These are phyloP conservation scores for Lunularia cruciata DNA, from an alignment of 225 moss, liverwort and hornwort genomes.

Conservation along the genomic window DNA sequence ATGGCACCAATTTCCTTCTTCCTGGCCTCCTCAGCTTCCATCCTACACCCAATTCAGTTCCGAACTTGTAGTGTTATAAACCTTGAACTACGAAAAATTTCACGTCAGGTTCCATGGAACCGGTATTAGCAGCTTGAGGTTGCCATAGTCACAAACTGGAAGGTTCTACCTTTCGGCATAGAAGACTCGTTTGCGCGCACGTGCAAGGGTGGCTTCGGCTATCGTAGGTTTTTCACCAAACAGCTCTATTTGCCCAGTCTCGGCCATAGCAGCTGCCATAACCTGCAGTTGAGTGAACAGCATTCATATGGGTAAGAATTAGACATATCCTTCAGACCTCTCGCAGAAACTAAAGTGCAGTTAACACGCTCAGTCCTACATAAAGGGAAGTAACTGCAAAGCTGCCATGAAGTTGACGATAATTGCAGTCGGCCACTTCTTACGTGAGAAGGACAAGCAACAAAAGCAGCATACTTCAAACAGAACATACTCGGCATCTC, in stretches of 20 bases:
- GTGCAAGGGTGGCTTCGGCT: conserved; percentile 94
- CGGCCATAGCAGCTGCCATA: conserved; percentile 95
- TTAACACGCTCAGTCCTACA: no score
- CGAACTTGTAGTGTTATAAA: conserved; percentile 12
- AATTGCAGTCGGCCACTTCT: no score
- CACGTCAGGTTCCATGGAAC: neutral
- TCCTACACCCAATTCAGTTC: conserved; percentile 37
- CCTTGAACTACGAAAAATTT: neutral
- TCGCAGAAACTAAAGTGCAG: no score
- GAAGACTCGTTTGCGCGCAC: conserved; percentile 87
- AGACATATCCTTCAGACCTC: neutral
- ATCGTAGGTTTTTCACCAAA: conserved; percentile 85
- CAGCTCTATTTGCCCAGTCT: conserved; percentile 87
- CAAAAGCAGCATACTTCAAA: neutral
- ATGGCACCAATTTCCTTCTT: conserved; percentile 65
- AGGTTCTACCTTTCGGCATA: conserved; percentile 67
- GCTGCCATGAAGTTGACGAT: no score
- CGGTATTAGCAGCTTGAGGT: neutral
- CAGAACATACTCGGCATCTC: no score
- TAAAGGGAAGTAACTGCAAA: no score
- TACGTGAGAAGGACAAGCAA: neutral
- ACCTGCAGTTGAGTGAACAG: conserved; percentile 44
- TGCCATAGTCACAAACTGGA: neutral
- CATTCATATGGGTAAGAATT: neutral
- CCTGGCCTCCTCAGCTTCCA: conserved; percentile 69